A percentile compares a stretch with the other conserved stretches of the same genome.
These are phyloP conservation scores for Furcasterigmium sp. DNA, from an alignment of 2,329 filamentous ascomycete genomes.

Conservation along the genomic window DNA sequence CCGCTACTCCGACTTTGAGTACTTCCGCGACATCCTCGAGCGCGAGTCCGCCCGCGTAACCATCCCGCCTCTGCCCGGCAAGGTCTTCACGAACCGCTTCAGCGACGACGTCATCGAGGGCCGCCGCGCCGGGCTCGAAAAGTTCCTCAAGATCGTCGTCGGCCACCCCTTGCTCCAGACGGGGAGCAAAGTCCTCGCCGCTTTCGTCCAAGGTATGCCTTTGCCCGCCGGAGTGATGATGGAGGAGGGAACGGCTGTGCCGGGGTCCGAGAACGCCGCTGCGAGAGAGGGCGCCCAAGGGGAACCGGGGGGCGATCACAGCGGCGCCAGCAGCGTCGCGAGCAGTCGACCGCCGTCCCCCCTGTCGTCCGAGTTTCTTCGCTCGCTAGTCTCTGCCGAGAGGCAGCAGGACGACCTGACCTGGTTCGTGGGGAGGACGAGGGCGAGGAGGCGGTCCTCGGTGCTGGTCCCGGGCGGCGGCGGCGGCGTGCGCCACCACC, in stretches of 20 bases:
- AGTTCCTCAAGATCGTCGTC: slow-evolving; percentile 96
- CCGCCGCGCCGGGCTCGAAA: slow-evolving; percentile 81
- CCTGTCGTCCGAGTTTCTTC: slow-evolving; percentile 2
- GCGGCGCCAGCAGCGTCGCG: neutral
- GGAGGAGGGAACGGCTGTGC: neutral
- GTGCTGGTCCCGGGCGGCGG: neutral
- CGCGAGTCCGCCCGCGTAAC: slow-evolving; percentile 90
- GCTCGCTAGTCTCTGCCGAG: slow-evolving; percentile 2
- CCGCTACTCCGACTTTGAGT: slow-evolving; percentile 97
- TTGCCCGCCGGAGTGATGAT: neutral
- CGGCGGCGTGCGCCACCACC: neutral
- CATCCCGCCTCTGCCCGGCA: slow-evolving; percentile 91
- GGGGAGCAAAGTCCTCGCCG: slow-evolving; percentile 90
- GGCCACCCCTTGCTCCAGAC: slow-evolving; percentile 96
- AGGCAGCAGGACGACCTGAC: slow-evolving; percentile 2
- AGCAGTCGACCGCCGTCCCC: neutral
- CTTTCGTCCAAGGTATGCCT: slow-evolving; percentile 83
- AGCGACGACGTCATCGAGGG: slow-evolving; percentile 98
- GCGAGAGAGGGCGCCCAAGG: neutral
- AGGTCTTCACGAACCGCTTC: slow-evolving; percentile 97
- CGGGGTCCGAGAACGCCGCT: neutral
- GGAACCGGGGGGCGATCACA: neutral
- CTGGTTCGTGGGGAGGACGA: slow-evolving; percentile 2
- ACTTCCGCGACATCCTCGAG: slow-evolving; percentile 97
- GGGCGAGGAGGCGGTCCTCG: slow-evolving; percentile 1